phyloP scores from a whole-genome alignment of 2,329 filamentous ascomycete species.

The Bertia moriformis region DNA sequence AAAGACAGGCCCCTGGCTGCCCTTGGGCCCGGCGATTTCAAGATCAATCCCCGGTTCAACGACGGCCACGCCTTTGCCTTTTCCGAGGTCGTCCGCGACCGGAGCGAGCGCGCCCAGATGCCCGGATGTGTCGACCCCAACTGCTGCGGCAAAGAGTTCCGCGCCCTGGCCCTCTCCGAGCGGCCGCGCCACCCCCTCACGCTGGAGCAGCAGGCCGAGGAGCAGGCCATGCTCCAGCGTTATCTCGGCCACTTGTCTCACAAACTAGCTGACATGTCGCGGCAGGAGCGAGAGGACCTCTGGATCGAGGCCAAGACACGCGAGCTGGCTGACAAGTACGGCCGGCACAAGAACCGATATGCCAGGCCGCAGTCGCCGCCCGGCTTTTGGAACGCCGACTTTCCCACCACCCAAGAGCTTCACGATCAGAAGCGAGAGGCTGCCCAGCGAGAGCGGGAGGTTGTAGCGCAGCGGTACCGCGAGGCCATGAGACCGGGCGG shows the following conservation, averaged over 20 bases:
- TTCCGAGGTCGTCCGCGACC: conserved; percentile 58
- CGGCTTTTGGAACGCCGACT: conserved; percentile 82
- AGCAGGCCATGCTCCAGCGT: conserved; percentile 35
- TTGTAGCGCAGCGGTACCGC: conserved; percentile 58
- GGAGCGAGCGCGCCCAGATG: conserved; percentile 53
- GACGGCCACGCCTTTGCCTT: conserved; percentile 61
- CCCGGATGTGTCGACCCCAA: conserved; percentile 60
- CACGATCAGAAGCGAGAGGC: conserved; percentile 51
- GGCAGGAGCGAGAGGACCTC: conserved; percentile 46
- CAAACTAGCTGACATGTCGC: conserved; percentile 39
- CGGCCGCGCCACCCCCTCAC: conserved; percentile 20
- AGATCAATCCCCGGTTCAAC: conserved; percentile 61
- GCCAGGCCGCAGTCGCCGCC: conserved; percentile 61
- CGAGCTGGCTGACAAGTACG: conserved; percentile 59
- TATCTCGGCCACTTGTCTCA: conserved; percentile 44
- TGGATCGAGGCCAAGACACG: conserved; percentile 65
- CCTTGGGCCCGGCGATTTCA: conserved; percentile 62
- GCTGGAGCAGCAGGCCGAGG: conserved; percentile 19
- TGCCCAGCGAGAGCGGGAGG: conserved; percentile 42
- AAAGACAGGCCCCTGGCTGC: conserved; percentile 30
- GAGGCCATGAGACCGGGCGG: conserved; percentile 71
- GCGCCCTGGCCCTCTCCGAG: conserved; percentile 43
- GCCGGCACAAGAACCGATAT: conserved; percentile 65
- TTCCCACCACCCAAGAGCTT: conserved; percentile 75
- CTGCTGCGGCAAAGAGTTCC: conserved; percentile 65